Evolutionary conservation across 352 stramenopile genomes (phyloP).

Genomic region (Phytophthora vignae): DNA sequence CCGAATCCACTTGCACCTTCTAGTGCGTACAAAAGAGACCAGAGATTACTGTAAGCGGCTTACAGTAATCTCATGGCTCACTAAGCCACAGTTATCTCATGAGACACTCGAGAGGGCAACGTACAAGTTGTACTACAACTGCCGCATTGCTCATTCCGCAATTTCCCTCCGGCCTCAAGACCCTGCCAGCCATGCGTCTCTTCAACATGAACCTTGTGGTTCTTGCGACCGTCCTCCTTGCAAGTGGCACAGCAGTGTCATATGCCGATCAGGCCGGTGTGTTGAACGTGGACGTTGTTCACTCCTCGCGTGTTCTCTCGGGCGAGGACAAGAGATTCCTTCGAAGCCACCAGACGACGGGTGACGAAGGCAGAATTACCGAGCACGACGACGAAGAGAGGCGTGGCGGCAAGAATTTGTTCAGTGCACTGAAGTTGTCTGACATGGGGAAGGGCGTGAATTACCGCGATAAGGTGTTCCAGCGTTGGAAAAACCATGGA

Average conservation of each 20-base stretch:
- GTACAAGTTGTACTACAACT: not conserved
- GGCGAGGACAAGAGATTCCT: slow-evolving; percentile 17
- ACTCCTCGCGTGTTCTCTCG: slow-evolving; percentile 20
- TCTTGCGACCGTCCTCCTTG: slow-evolving; percentile 9
- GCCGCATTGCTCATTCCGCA: not conserved
- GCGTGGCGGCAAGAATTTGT: not conserved
- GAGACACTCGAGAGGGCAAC: too few species aligned
- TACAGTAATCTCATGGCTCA: too few species aligned
- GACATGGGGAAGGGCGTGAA: not conserved
- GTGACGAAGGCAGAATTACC: slow-evolving; percentile 11
- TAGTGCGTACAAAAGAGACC: too few species aligned
- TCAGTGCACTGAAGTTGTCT: not conserved
- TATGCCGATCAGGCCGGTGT: slow-evolving; percentile 14
- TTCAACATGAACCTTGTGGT: slow-evolving; percentile 12
- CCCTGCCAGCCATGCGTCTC: slow-evolving; percentile 11
- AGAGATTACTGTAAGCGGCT: too few species aligned
- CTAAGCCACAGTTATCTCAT: too few species aligned
- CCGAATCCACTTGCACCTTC: too few species aligned
- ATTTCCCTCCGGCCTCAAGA: not conserved
- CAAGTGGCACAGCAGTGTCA: slow-evolving; percentile 23
- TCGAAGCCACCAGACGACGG: slow-evolving; percentile 13
- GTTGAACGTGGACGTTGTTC: slow-evolving; percentile 17
- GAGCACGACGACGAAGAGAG: slow-evolving; percentile 11
- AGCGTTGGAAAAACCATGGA: slow-evolving; percentile 3
- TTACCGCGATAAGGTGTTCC: slow-evolving; percentile 2